Percentiles rank a stretch among this genome's conserved stretches.
Evolutionary conservation across 2,329 filamentous ascomycete genomes (phyloP).

Genomic region (Chalara sp.): DNA sequence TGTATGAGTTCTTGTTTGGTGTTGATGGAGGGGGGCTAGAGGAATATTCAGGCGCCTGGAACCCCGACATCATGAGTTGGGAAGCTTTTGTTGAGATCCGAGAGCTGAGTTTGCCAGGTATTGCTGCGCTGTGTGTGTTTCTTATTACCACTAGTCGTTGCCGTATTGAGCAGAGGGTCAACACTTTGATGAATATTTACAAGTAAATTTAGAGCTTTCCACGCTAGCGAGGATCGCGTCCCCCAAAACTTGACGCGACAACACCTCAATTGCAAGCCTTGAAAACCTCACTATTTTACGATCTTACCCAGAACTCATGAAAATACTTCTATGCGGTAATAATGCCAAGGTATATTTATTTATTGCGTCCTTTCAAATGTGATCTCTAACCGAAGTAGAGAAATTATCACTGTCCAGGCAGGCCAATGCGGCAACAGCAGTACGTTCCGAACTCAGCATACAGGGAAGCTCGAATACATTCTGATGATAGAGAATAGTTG

Average conservation of each 20-base stretch:
- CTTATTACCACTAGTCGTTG: neutral
- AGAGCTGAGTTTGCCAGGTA: neutral
- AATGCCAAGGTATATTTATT: conserved; percentile 27
- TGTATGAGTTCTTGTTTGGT: conserved; percentile 24
- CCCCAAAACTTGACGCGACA: neutral
- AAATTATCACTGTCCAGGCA: conserved; percentile 98
- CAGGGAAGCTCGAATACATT: neutral
- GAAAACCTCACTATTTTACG: neutral
- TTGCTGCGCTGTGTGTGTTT: neutral
- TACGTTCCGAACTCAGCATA: conserved; percentile 43
- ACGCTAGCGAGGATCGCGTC: neutral
- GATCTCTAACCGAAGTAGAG: conserved; percentile 44
- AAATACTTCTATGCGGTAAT: conserved; percentile 15
- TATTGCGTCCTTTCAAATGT: neutral
- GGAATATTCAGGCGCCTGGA: conserved; percentile 21
- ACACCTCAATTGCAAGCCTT: neutral
- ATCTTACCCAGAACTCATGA: neutral
- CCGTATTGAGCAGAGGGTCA: too few species aligned
- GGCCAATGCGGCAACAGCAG: conserved; percentile 99
- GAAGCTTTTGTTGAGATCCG: neutral
- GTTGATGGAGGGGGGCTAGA: conserved; percentile 29
- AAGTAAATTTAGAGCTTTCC: neutral
- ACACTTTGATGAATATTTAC: too few species aligned
- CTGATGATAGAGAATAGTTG: conserved; percentile 50
- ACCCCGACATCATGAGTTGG: conserved; percentile 14